phyloP scores from a whole-genome alignment of 192 early-diverging fungal genomes.

The Entomortierella beljakovae region DNA sequence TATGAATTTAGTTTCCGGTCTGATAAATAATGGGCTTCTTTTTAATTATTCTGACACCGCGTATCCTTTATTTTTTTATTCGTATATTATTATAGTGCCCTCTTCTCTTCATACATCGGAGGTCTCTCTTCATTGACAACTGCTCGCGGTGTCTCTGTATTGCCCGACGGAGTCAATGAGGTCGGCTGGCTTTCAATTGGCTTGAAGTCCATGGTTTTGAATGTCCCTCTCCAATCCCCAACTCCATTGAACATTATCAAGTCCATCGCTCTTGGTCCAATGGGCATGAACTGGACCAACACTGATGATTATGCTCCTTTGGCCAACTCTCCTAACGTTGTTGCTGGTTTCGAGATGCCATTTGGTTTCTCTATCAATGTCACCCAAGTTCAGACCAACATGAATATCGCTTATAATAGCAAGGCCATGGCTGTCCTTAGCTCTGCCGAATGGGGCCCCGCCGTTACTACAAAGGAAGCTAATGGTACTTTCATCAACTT shows the following conservation, averaged over 20 bases:
- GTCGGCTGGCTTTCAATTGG: conserved; percentile 63
- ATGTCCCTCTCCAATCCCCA: conserved; percentile 60
- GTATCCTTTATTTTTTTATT: neutral
- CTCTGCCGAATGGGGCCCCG: conserved; percentile 43
- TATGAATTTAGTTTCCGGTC: neutral
- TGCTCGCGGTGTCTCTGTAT: conserved; percentile 62
- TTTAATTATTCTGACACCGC: neutral
- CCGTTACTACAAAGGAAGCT: conserved; percentile 55
- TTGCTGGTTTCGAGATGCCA: conserved; percentile 66
- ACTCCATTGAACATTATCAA: conserved; percentile 62
- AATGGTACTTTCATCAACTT: conserved; percentile 60
- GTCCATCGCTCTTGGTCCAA: conserved; percentile 60
- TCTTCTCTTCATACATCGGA: conserved; percentile 67
- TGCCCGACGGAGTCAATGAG: conserved; percentile 60
- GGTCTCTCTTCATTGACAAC: conserved; percentile 59
- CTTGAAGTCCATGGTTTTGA: conserved; percentile 62
- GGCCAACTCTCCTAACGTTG: conserved; percentile 57
- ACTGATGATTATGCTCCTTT: conserved; percentile 62
- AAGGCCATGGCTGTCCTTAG: conserved; percentile 44
- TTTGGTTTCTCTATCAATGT: conserved; percentile 73
- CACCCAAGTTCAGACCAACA: conserved; percentile 63
- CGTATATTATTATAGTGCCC: conserved; percentile 16
- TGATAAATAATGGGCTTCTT: neutral
- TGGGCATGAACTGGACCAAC: conserved; percentile 64
- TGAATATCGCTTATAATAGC: conserved; percentile 57